Evolutionary conservation across 768 basidiomycete species (phyloP).

Genomic region (Amanita rubescens): DNA sequence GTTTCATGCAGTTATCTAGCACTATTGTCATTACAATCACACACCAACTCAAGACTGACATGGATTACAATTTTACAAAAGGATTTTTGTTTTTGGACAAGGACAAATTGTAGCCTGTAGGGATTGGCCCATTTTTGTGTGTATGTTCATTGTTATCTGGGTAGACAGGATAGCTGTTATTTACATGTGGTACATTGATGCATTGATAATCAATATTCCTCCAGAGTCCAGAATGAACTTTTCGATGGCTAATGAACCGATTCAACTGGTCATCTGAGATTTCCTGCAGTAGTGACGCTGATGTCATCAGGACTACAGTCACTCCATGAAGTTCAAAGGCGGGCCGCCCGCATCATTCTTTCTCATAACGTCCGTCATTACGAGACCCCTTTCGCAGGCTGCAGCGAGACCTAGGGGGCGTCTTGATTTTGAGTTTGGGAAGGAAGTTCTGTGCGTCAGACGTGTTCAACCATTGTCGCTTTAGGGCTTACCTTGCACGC

Average conservation of each 20-base stretch:
- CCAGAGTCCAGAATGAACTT: no score
- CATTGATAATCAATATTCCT: no score
- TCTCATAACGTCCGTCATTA: neutral
- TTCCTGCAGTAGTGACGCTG: no score
- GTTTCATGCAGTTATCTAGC: conserved; percentile 55
- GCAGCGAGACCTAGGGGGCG: conserved; percentile 14
- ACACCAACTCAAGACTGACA: conserved; percentile 69
- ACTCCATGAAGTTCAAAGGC: conserved; percentile 4
- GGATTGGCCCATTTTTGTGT: conserved; percentile 41
- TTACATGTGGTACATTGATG: no score
- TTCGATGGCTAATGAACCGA: no score
- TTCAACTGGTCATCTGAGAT: no score
- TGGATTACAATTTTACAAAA: conserved; percentile 72
- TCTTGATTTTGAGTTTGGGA: no score
- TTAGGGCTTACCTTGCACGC: no score
- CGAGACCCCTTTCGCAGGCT: neutral
- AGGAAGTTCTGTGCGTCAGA: no score
- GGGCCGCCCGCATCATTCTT: neutral
- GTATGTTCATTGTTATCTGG: no score
- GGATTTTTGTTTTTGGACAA: conserved; percentile 67
- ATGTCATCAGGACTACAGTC: conserved; percentile 1
- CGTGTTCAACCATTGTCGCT: no score
- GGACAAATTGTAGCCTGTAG: conserved; percentile 67
- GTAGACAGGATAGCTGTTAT: no score
- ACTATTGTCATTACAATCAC: conserved; percentile 82